Evolutionary conservation across 2,329 filamentous ascomycete species (phyloP).

Genomic region (Pseudogymnoascus sp.): DNA sequence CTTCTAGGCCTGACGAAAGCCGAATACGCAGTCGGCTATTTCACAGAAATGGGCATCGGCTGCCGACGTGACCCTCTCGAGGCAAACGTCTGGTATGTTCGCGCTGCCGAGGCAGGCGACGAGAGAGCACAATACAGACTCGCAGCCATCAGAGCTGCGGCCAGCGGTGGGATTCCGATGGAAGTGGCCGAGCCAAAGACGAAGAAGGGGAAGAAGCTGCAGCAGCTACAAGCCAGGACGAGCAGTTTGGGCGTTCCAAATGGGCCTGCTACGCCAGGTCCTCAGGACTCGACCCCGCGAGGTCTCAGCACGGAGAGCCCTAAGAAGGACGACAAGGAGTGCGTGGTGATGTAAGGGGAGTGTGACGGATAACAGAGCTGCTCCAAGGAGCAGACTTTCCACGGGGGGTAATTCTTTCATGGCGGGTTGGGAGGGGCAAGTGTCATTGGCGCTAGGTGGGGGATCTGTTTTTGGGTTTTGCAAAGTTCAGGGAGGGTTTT

Average conservation of each 20-base stretch:
- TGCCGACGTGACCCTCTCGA: slow-evolving; percentile 91
- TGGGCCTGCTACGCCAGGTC: neutral
- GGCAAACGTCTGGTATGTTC: slow-evolving; percentile 97
- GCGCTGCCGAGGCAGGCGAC: slow-evolving; percentile 86
- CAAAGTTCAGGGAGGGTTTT: neutral
- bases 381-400: neutral
- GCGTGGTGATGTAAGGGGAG: slow-evolving; percentile 22
- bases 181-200: slow-evolving; percentile 24
- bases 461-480: neutral
- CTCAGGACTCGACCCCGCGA: neutral
- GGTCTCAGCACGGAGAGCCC: neutral
- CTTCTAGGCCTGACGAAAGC: slow-evolving; percentile 47
- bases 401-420: neutral
- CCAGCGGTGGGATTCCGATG: slow-evolving; percentile 40
- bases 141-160: slow-evolving; percentile 78
- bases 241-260: neutral
- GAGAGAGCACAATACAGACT: slow-evolving; percentile 83
- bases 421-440: slow-evolving; percentile 3
- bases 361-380: neutral
- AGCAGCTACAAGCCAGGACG: slow-evolving; percentile 18
- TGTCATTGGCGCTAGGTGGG: slow-evolving; percentile 1
- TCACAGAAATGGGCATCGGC: slow-evolving; percentile 97
- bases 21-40: slow-evolving; percentile 94
- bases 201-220: slow-evolving; percentile 26
- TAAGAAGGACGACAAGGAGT: slow-evolving; percentile 25